Evolutionary conservation across 495 filamentous ascomycete genomes (phyloP).

Genomic region (Pseudotulostoma volvatum): DNA sequence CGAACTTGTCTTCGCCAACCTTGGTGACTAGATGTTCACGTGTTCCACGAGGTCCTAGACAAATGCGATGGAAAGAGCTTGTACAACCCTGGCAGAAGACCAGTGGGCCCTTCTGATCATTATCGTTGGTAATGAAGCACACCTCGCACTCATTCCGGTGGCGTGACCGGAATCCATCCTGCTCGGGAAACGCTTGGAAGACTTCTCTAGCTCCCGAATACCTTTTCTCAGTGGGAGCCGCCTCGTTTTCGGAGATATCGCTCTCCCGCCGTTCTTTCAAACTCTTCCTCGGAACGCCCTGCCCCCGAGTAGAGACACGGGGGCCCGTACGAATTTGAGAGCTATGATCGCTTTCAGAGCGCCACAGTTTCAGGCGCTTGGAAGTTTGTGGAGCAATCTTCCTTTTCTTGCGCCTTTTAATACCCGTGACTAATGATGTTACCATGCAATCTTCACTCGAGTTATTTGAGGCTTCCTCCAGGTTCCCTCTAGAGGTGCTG

Average conservation of each 20-base stretch:
- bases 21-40: constrained; percentile 95
- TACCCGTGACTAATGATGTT: constrained; percentile 2
- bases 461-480: too few species aligned
- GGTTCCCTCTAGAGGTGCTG: too few species aligned
- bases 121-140: constrained; percentile 42
- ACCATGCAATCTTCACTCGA: constrained; percentile 15
- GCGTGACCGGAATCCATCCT: constrained; percentile 43
- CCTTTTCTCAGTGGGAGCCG: constrained; percentile 30
- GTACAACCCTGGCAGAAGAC: constrained; percentile 88
- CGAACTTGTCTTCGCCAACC: constrained; percentile 54
- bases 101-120: constrained; percentile 41
- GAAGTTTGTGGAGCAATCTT: not conserved
- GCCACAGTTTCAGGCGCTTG: constrained; percentile 5
- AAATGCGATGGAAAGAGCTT: constrained; percentile 61
- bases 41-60: constrained; percentile 52
- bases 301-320: constrained; percentile 16
- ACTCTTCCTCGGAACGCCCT: constrained; percentile 23
- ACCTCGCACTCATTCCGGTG: constrained; percentile 59
- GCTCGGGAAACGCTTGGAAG: constrained; percentile 38
- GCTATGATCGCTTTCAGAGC: constrained; percentile 7
- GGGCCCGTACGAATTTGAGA: constrained; percentile 3
- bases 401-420: constrained; percentile 27
- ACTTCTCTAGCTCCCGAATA: constrained; percentile 46
- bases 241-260: constrained; percentile 44
- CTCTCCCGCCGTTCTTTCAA: constrained; percentile 53